Percentiles rank a stretch among this genome's conserved stretches.
These are phyloP conservation scores for Xylaria sp. DNA, from an alignment of 2,329 filamentous ascomycete genomes.

Conservation along the genomic window DNA sequence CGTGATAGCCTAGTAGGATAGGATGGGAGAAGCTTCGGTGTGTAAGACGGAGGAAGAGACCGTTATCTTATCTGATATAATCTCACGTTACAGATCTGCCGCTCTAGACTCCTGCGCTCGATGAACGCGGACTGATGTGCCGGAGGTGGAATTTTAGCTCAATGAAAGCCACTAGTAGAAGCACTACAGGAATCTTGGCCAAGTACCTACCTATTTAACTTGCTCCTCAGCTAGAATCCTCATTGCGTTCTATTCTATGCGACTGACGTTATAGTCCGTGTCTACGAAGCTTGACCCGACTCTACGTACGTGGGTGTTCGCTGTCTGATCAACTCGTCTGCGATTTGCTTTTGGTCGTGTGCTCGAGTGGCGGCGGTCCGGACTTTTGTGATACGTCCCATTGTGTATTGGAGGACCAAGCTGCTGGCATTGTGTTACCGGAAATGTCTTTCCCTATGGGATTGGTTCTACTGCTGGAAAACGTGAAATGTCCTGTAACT, in stretches of 20 bases:
- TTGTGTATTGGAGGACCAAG: slow-evolving; percentile 4
- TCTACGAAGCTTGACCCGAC: too few relatives aligned
- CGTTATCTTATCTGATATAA: background rate
- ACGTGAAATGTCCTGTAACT: background rate
- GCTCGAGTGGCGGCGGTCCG: background rate
- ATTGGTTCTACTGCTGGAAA: background rate
- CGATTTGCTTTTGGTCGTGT: background rate
- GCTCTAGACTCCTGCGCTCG: background rate
- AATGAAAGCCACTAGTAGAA: background rate
- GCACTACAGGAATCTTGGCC: background rate
- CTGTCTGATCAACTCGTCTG: too few relatives aligned
- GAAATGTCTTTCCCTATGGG: slow-evolving; percentile 7
- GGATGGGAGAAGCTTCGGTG: background rate
- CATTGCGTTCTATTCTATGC: background rate
- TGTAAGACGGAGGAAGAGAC: background rate
- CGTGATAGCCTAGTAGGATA: too few relatives aligned
- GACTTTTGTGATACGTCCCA: background rate
- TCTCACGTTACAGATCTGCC: background rate
- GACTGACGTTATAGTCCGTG: background rate
- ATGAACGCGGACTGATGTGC: background rate
- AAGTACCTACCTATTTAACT: background rate
- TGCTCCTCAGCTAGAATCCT: background rate
- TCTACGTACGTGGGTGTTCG: too few relatives aligned
- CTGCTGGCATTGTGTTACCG: slow-evolving; percentile 6
- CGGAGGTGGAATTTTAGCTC: background rate